Conservation (phyloP, 805 yeast genomes). For the Pichia eremophila region DNA sequence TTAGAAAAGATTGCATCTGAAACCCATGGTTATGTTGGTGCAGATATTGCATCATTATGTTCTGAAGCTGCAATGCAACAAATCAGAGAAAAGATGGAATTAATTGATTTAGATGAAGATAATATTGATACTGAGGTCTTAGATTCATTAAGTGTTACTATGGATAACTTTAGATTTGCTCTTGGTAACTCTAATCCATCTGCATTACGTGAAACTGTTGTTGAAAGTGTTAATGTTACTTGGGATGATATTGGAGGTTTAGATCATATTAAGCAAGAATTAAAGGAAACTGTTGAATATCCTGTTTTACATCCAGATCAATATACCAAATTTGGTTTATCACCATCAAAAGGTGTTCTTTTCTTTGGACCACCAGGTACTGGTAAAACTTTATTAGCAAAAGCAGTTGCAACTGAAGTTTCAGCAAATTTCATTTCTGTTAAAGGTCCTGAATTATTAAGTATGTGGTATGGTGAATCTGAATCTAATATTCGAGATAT, state of each 20-base stretch:
- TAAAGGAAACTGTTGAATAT: slow-evolving; percentile 97
- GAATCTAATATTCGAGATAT: slow-evolving; percentile 96
- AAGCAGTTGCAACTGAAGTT: slow-evolving; percentile 98
- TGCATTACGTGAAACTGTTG: slow-evolving; percentile 98
- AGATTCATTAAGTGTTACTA: slow-evolving; percentile 93
- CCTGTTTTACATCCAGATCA: slow-evolving; percentile 99
- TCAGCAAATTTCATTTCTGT: slow-evolving; percentile 97
- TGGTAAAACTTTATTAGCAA: slow-evolving; percentile 96
- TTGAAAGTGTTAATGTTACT: slow-evolving; percentile 94
- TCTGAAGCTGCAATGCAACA: slow-evolving; percentile 99
- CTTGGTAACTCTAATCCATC: slow-evolving; percentile 97
- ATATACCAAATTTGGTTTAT: slow-evolving; percentile 93
- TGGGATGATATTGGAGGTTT: slow-evolving; percentile 99
- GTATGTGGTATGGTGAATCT: slow-evolving; percentile 99
- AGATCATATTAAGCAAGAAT: slow-evolving; percentile 91
- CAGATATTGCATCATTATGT: slow-evolving; percentile 95
- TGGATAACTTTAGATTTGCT: slow-evolving; percentile 98
- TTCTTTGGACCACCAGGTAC: slow-evolving; percentile 99
- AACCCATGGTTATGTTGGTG: slow-evolving; percentile 99
- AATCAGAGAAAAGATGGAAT: slow-evolving; percentile 98
- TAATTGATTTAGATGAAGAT: slow-evolving; percentile 91
- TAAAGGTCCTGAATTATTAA: slow-evolving; percentile 91
- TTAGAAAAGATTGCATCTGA: slow-evolving; percentile 92
- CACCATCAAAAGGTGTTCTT: slow-evolving; percentile 97
- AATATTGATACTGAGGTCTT: slow-evolving; percentile 95